Evolutionary conservation across 2,329 filamentous ascomycete species (phyloP).

Genomic region (Elsinoe fawcettii): DNA sequence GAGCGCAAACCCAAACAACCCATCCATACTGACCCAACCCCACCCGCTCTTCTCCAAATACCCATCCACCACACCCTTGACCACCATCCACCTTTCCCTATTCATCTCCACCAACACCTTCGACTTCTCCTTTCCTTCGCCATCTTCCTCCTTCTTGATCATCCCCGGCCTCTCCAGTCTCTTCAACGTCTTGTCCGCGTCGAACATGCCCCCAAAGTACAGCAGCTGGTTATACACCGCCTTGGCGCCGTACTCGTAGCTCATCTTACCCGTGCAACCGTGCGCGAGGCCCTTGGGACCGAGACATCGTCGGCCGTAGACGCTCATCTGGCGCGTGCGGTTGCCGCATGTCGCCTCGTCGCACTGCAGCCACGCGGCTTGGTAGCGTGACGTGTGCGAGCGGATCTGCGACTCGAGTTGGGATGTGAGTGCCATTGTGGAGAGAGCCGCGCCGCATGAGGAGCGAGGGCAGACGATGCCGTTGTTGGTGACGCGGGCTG

Average conservation of each 20-base stretch:
- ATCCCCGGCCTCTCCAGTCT: constrained; percentile 30
- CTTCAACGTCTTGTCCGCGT: constrained; percentile 71
- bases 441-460: constrained; percentile 57
- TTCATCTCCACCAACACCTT: constrained; percentile 74
- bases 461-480: constrained; percentile 63
- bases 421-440: constrained; percentile 67
- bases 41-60: constrained; percentile 33
- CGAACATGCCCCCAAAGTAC: constrained; percentile 78
- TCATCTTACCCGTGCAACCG: constrained; percentile 81
- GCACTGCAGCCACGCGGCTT: constrained; percentile 85
- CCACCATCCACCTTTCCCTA: constrained; percentile 64
- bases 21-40: constrained; percentile 42
- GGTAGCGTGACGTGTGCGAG: constrained; percentile 71
- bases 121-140: constrained; percentile 55
- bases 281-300: constrained; percentile 77
- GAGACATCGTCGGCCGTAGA: constrained; percentile 84
- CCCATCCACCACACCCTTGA: constrained; percentile 65
- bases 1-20: constrained; percentile 38
- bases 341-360: constrained; percentile 81
- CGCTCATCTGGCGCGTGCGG: constrained; percentile 83
- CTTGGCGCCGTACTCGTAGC: constrained; percentile 80
- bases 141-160: constrained; percentile 44
- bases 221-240: constrained; percentile 90
- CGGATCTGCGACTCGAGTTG: constrained; percentile 84
- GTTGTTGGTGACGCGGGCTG: constrained; percentile 57